Evolutionary conservation across 73 alveolate genomes (phyloP), one percentile per base, ranked within the genome.

Genomic region (Effrenium voratum): DNA sequence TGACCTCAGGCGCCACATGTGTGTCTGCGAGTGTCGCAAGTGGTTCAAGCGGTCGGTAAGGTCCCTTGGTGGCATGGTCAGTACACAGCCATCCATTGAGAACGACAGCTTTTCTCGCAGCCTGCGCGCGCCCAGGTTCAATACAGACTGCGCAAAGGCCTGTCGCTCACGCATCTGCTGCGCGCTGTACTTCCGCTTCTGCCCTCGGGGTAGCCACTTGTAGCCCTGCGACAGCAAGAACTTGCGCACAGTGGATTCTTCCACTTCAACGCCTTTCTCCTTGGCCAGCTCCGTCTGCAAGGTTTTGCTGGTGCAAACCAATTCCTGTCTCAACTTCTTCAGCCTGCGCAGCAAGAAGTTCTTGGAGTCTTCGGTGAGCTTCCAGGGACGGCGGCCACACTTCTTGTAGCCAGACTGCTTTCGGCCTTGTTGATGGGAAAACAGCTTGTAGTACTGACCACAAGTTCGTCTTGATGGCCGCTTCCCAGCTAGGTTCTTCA

Each of bases 171-270:
- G 41, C 41, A 16, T 24, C 26, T 41, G 79, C 79, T 24, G 44
- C n/a, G 79, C 43, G n/a, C 79, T 66, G 79, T 66, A 28, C 79
- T 66, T 66, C 79, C 79, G 79, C 79, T 66, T 66, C 79, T 19
- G 79, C 6, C 49, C 82, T n/a, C 45, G n/a, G 49, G 79, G 45
- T 12, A 12, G 36, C 34, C 82, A 22, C 28, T 36, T 1, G 47
- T 32, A 66, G 44, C 32, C 34, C 12, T 66, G 79, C 49, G 13
- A 16, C 30, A 26, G 36, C 36, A 72, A 47, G 82, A 6, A 28
- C n/a, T 72, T 44, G 49, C 82, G 26, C 49, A 66, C n/a, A 41
- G 79, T 32, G 36, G 79, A 66, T 24, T 36, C 10, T 47, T 15
- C n/a, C 34, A 22, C n/a, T 44, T 72, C 36, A 47, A 72, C 13